Percentiles rank a stretch among this genome's conserved stretches.
Conservation (phyloP, 1,139 yeast genomes). For the Saccharomyces hybrid region DNA sequence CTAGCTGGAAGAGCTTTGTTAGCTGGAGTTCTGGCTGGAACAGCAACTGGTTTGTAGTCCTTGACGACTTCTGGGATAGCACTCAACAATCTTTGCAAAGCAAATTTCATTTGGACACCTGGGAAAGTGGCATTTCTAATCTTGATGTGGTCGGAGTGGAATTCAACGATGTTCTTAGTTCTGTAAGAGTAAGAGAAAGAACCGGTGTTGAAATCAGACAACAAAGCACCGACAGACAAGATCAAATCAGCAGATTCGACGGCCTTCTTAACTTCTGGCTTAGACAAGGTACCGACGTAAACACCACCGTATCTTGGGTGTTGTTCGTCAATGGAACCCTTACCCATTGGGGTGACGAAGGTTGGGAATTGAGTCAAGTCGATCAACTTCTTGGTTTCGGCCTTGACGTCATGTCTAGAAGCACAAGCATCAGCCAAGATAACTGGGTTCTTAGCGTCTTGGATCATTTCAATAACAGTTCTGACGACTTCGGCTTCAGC, state of each 20-base stretch:
- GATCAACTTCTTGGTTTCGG: slow-evolving; percentile 56
- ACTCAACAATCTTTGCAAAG: slow-evolving; percentile 43
- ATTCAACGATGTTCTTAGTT: slow-evolving; percentile 74
- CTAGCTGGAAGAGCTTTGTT: slow-evolving; percentile 37
- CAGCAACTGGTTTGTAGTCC: slow-evolving; percentile 40
- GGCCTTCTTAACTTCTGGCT: slow-evolving; percentile 65
- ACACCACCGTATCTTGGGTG: slow-evolving; percentile 78
- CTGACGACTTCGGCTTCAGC: slow-evolving; percentile 69
- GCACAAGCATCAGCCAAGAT: slow-evolving; percentile 85
- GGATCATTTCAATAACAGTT: slow-evolving; percentile 45
- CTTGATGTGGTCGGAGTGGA: slow-evolving; percentile 83
- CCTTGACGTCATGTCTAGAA: slow-evolving; percentile 61
- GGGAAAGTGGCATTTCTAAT: slow-evolving; percentile 70
- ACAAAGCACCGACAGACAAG: slow-evolving; percentile 70
- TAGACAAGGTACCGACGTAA: slow-evolving; percentile 72
- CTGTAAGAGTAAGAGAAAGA: slow-evolving; percentile 76
- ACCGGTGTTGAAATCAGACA: slow-evolving; percentile 86
- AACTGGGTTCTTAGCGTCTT: slow-evolving; percentile 57
- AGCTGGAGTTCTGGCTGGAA: slow-evolving; percentile 40
- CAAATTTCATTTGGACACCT: slow-evolving; percentile 69
- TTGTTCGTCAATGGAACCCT: slow-evolving; percentile 67
- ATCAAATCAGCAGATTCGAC: slow-evolving; percentile 75
- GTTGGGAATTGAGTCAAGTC: slow-evolving; percentile 72
- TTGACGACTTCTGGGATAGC: slow-evolving; percentile 35
- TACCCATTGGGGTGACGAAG: slow-evolving; percentile 87